phyloP scores from a whole-genome alignment of 352 stramenopile genomes.

The Hyaloperonospora brassicae region DNA sequence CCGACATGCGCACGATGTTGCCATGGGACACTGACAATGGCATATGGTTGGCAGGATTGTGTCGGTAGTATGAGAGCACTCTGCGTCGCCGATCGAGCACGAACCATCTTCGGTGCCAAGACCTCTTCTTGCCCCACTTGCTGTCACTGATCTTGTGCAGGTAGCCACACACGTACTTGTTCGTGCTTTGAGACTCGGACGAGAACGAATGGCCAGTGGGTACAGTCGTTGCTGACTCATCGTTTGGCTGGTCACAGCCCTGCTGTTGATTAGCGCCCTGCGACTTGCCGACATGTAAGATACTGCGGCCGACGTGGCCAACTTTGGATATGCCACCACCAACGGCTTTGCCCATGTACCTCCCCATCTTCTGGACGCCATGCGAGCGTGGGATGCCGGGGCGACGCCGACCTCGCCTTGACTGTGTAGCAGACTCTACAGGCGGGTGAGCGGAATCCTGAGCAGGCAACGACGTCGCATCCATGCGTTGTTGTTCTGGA shows the following conservation, averaged over 20 bases:
- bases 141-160: conserved; percentile 82
- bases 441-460: conserved; percentile 15
- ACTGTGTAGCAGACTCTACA: conserved; percentile 9
- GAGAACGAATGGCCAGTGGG: conserved; percentile 56
- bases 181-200: conserved; percentile 68
- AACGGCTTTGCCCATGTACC: conserved; percentile 70
- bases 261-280: conserved; percentile 18
- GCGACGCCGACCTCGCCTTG: conserved; percentile 15
- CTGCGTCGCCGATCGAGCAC: conserved; percentile 68
- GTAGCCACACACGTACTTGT: conserved; percentile 77
- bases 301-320: conserved; percentile 64
- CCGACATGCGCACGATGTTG: conserved; percentile 71
- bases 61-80: conserved; percentile 73
- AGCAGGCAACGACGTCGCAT: conserved; percentile 10
- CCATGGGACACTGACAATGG: conserved; percentile 34
- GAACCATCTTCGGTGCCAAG: conserved; percentile 82
- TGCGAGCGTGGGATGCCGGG: conserved; percentile 28
- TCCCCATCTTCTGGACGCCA: conserved; percentile 65
- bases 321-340: conserved; percentile 75
- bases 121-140: conserved; percentile 74
- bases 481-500: conserved; percentile 8
- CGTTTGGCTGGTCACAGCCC: conserved; percentile 11
- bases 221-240: conserved; percentile 26
- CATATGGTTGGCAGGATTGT: conserved; percentile 72
- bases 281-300: conserved; percentile 62